Evolutionary conservation across 805 yeast species (phyloP).

Genomic region (Candida tallmaniae): DNA sequence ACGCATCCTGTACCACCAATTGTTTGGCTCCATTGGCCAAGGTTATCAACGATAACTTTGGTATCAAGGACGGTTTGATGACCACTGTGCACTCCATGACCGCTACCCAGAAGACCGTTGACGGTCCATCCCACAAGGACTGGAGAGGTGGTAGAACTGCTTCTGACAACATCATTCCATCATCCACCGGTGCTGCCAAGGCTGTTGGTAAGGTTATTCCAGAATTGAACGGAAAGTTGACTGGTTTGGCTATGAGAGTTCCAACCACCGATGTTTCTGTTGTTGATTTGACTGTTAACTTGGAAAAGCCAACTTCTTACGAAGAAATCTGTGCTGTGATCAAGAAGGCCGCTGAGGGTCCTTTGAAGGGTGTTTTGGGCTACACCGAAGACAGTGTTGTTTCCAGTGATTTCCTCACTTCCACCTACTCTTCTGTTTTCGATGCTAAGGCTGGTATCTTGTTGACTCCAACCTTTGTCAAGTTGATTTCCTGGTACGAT

Average conservation of each 20-base stretch:
- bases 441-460: conserved; percentile 33
- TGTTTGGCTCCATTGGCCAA: conserved; percentile 36
- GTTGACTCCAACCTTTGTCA: conserved; percentile 32
- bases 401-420: conserved; percentile 29
- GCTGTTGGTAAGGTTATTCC: conserved; percentile 36
- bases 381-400: conserved; percentile 34
- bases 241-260: conserved; percentile 34
- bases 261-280: conserved; percentile 34
- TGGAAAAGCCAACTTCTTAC: conserved; percentile 27
- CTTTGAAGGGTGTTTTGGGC: conserved; percentile 31
- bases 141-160: conserved; percentile 39
- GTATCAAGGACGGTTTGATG: conserved; percentile 34
- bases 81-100: conserved; percentile 35
- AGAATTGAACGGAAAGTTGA: conserved; percentile 32
- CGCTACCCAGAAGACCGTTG: conserved; percentile 35
- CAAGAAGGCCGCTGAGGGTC: conserved; percentile 29
- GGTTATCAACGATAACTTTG: conserved; percentile 31
- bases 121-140: conserved; percentile 36
- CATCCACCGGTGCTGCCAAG: conserved; percentile 36
- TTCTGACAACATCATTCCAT: conserved; percentile 32
- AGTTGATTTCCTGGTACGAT: conserved; percentile 35
- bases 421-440: conserved; percentile 26
- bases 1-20: conserved; percentile 36
- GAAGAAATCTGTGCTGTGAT: conserved; percentile 29
- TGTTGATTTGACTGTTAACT: conserved; percentile 32